These are phyloP conservation scores for Russula abietina DNA, from an alignment of 768 basidiomycete genomes.

Conservation along the genomic window DNA sequence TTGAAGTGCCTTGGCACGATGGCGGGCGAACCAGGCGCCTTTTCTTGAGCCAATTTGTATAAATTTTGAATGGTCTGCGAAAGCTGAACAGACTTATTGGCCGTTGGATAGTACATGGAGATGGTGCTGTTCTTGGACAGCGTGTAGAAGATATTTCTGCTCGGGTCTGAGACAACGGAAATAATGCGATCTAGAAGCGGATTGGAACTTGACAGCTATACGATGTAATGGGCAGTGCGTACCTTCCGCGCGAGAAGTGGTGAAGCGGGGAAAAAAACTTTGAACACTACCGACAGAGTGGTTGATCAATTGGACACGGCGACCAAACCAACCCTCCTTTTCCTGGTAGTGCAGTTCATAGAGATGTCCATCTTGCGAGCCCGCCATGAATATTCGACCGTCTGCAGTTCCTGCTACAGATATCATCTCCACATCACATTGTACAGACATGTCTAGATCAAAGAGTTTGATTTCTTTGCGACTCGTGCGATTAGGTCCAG, in stretches of 20 bases:
- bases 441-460: constrained; percentile 76
- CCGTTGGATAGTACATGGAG: constrained; percentile 55
- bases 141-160: constrained; percentile 72
- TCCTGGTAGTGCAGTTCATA: constrained; percentile 92
- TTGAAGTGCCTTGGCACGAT: constrained; percentile 64
- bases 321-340: constrained; percentile 88
- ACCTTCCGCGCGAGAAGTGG: constrained; percentile 62
- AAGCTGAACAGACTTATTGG: constrained; percentile 63
- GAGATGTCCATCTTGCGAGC: constrained; percentile 76
- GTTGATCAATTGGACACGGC: constrained; percentile 78
- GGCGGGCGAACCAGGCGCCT: constrained; percentile 70
- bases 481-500: constrained; percentile 35
- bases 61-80: constrained; percentile 71
- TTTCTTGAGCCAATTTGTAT: constrained; percentile 72
- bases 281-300: constrained; percentile 76
- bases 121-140: constrained; percentile 62
- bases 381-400: constrained; percentile 90
- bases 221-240: constrained; percentile 26
- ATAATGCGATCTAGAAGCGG: constrained; percentile 58
- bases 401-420: constrained; percentile 72
- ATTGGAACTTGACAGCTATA: constrained; percentile 8
- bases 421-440: constrained; percentile 80
- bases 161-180: constrained; percentile 57
- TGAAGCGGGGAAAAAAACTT: constrained; percentile 73
- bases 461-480: constrained; percentile 82